Conservation (phyloP, 192 early-diverging fungal species). For the Umbelopsis sp. region DNA sequence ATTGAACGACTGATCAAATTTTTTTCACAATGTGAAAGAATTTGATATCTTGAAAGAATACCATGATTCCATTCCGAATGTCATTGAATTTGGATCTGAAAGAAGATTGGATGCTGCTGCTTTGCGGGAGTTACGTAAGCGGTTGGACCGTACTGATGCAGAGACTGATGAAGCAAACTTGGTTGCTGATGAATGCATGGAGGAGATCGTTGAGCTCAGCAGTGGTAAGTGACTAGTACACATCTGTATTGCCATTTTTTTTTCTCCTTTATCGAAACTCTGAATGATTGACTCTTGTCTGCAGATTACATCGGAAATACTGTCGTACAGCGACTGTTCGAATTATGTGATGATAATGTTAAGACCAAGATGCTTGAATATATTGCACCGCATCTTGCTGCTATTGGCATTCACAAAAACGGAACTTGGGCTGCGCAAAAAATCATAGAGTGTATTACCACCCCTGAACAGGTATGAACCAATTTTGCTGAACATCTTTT, state of each 20-base stretch:
- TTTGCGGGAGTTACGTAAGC: constrained; percentile 83
- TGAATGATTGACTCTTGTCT: constrained; percentile 52
- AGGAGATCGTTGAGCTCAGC: constrained; percentile 87
- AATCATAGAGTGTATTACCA: constrained; percentile 88
- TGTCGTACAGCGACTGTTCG: constrained; percentile 90
- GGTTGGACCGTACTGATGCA: constrained; percentile 68
- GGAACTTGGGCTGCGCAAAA: constrained; percentile 99
- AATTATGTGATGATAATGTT: constrained; percentile 71
- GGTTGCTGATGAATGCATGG: constrained; percentile 79
- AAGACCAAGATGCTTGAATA: constrained; percentile 76
- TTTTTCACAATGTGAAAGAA: not conserved
- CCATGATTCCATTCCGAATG: constrained; percentile 54
- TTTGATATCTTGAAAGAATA: not conserved
- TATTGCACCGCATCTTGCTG: constrained; percentile 85
- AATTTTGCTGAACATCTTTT: not conserved
- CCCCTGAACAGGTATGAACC: constrained; percentile 59
- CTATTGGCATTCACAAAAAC: constrained; percentile 96
- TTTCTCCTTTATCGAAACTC: not conserved
- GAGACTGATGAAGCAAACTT: constrained; percentile 73
- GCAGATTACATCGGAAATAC: constrained; percentile 95
- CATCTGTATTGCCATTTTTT: no score
- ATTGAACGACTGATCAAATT: no score
- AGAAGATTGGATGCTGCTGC: constrained; percentile 75
- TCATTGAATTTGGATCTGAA: constrained; percentile 65
- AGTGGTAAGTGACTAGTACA: constrained; percentile 62